Conservation (phyloP, 257 asterid genomes). For the Solanum megistacrolobum region DNA sequence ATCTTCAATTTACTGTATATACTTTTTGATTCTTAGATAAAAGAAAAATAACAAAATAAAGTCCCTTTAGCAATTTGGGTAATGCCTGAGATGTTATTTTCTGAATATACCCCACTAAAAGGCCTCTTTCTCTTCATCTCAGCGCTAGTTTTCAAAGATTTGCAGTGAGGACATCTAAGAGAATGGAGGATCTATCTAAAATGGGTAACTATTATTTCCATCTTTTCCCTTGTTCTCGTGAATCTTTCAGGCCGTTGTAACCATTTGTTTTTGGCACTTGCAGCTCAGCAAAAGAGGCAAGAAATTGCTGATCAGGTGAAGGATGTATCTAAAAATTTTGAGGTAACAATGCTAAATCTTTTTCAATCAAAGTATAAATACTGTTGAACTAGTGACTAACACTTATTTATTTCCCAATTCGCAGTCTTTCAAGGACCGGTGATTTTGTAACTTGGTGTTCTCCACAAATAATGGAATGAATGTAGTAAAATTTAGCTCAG, state of each 20-base stretch:
- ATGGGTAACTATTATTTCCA: constrained; percentile 26
- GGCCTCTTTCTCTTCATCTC: background rate
- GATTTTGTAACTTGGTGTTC: background rate
- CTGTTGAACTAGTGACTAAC: background rate
- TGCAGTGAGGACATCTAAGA: constrained; percentile 75
- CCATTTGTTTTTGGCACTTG: background rate
- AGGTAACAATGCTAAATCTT: background rate
- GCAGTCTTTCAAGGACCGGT: background rate
- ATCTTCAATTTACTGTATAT: background rate
- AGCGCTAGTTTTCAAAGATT: constrained; percentile 75
- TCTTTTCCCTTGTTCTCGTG: background rate
- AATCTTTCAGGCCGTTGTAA: background rate
- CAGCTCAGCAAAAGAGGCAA: constrained; percentile 63
- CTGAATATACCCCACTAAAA: background rate
- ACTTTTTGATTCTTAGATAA: background rate
- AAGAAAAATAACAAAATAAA: too few species aligned
- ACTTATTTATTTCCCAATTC: background rate
- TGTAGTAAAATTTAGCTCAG: background rate
- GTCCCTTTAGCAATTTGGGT: background rate
- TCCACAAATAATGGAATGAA: background rate
- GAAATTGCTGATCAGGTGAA: constrained; percentile 52
- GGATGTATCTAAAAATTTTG: constrained; percentile 35
- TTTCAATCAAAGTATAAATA: background rate
- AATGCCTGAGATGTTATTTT: background rate
- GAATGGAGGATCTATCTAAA: constrained; percentile 38